phyloP scores from a whole-genome alignment of 225 moss, liverwort and hornwort species.

The Thuidium tamariscinum region DNA sequence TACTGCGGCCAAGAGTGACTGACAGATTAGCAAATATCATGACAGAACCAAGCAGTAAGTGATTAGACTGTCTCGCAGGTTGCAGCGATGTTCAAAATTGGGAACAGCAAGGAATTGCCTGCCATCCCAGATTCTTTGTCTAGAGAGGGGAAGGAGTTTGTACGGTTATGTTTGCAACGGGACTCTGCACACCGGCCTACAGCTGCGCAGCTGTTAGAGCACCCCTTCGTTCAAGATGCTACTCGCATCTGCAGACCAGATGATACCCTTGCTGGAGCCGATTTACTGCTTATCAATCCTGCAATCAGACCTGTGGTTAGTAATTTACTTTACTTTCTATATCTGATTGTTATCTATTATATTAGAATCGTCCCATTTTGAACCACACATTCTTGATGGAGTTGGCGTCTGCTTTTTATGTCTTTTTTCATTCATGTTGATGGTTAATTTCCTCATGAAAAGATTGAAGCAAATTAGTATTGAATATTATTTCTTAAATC shows the following conservation, averaged over 20 bases:
- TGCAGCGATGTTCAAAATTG: slow-evolving; percentile 98
- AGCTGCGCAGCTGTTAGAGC: slow-evolving; percentile 62
- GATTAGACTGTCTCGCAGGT: slow-evolving; percentile 34
- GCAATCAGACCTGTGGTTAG: slow-evolving; percentile 69
- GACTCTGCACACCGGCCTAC: slow-evolving; percentile 68
- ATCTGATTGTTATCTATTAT: background rate
- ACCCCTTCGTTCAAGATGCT: slow-evolving; percentile 73
- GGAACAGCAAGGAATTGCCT: slow-evolving; percentile 94
- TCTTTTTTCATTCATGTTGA: background rate
- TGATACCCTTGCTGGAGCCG: slow-evolving; percentile 30
- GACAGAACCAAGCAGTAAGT: background rate
- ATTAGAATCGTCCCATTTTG: background rate
- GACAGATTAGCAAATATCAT: background rate
- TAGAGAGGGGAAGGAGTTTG: slow-evolving; percentile 73
- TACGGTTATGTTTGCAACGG: slow-evolving; percentile 73
- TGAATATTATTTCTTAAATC: background rate
- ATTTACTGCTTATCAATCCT: slow-evolving; percentile 26
- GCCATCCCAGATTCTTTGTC: slow-evolving; percentile 70
- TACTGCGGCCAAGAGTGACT: background rate
- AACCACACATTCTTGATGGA: background rate
- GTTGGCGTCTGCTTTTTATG: background rate
- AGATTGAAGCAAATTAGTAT: background rate
- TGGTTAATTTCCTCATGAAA: background rate
- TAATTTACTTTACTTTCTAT: background rate
- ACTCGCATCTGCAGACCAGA: slow-evolving; percentile 48